Base-by-base conservation (phyloP, 116 monocot species). In the Papilionanthe hybrid region DNA sequence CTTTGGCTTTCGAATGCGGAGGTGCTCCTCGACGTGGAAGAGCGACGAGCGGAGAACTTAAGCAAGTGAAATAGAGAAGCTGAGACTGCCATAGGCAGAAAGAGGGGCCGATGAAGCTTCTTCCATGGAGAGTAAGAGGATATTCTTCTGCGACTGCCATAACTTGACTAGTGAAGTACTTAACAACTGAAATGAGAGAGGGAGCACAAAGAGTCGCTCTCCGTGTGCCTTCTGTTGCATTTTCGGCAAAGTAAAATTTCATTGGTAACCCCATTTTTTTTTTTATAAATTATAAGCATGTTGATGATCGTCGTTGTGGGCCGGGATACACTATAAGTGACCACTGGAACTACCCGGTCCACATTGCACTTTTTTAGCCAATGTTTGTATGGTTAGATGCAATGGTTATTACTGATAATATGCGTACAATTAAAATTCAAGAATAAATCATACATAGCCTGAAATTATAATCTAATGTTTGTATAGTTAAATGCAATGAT, bases 1-100 rank as follows among this genome's bases (percentile, higher is more conserved):
- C 93, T 75, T 99, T 99, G 30, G 95, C 99, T 76, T 88, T 88
- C 53, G 87, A 87, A 81, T 95, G 29, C 80, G 84, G 56, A 99
- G 87, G 82, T 90, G 86, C 75, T 99, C 99, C 87, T 99, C 95
- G 0, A 91, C 91, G 67, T 89, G 85, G 60, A 93, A 81, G 49
- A 87, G 10, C 71, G 93, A 27, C 20, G 67, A 53, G 13, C 72
- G 72, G 0, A 91, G 95, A 27, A 93, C 91, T 18, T 86, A 78
- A 10, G 83, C 89, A 1, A 93, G 77, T 78, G 89, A 91, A 8
- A 90, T 80, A 1, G 88, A 79, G 79, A 93, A 98, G 82, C 85
- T 85, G n/a, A 91, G 18, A 43, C 95, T 95, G 71, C 94, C 72
- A 73, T 98, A 98, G 32, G 90, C 72, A 4, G 88, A 82, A 49